Percentiles rank a stretch among this genome's conserved stretches.
Evolutionary conservation across 176 grass and related monocot genomes (phyloP).

Genomic region (Oryza meyeriana): DNA sequence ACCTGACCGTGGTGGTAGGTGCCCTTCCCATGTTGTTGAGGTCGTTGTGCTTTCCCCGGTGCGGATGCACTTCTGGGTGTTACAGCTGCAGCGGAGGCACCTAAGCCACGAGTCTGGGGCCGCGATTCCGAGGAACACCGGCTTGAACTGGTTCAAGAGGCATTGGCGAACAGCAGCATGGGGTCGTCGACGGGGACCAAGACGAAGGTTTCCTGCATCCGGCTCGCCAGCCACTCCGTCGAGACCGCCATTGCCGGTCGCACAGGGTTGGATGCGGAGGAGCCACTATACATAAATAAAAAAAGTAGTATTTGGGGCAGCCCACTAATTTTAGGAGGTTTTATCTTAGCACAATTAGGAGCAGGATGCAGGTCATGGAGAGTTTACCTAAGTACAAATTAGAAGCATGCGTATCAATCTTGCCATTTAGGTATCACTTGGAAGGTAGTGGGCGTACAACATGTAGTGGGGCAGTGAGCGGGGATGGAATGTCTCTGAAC

Average conservation of each 20-base stretch:
- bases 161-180: conserved; percentile 88
- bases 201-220: no score
- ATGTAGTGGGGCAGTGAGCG: no score
- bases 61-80: conserved; percentile 95
- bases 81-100: conserved; percentile 51
- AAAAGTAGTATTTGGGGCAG: no score
- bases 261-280: neutral
- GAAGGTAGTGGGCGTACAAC: no score
- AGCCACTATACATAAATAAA: no score
- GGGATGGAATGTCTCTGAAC: no score
- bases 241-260: conserved; percentile 19
- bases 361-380: no score
- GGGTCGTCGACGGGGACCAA: conserved; percentile 80
- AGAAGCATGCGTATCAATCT: no score
- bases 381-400: no score
- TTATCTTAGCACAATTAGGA: no score
- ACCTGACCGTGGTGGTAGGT: conserved; percentile 91
- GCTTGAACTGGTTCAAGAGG: conserved; percentile 97
- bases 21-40: conserved; percentile 95
- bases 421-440: no score
- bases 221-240: conserved; percentile 69
- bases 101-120: conserved; percentile 67
- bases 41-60: conserved; percentile 97
- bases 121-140: conserved; percentile 74
- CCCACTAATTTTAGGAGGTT: no score